Base-by-base conservation (phyloP, 805 yeast species). In the Kuraishia capsulata region DNA sequence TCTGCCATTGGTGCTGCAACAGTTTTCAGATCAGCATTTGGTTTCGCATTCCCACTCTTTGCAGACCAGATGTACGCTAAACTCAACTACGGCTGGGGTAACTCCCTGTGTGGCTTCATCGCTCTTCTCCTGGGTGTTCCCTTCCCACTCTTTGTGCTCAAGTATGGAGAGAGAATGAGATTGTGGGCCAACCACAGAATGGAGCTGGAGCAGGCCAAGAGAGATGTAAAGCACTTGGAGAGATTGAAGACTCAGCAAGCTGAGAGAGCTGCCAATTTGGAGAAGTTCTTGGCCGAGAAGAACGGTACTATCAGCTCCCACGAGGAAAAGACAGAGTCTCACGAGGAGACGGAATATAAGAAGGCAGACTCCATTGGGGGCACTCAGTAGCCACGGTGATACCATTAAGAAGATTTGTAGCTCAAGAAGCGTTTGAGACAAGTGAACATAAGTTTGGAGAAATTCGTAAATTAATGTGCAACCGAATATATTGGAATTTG, bases 71-170 rank as follows among this genome's bases (percentile, higher is more conserved):
- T 81, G 79, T 81, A 76, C 53, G 55, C 42, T 8, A 38, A 33
- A 18, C 54, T 81, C 32, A 80, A 79, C 14, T 78, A 77, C 47
- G 85, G 84, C 4, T 80, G 86, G 87, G 84, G 84, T 19, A 72
- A 74, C 51, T 71, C 83, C 0, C 52, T 81, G 47, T 74, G 78
- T 53, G 87, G 71, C 0, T 61, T 78, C 29, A 54, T 79, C 37
- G 79, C 72, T 6, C 42, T 78, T 13, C 66, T 67, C 1, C 59
- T 79, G 36, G 84, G 85, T 6, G 57, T 78, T 13, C 87, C 88
- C 3, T 73, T 74, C 62, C 87, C 88, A 3, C 50, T 77, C n/a
- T 67, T 73, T 41, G 76, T 81, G 28, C 62, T 64, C 39, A 57
- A 62, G 37, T 67, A 72, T 38, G 88, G 88, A 13, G 80, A 74